A percentile compares a stretch with the other conserved stretches of the same genome.
Conservation (phyloP, 192 early-diverging fungal genomes). For the Entomortierella lignicola region DNA sequence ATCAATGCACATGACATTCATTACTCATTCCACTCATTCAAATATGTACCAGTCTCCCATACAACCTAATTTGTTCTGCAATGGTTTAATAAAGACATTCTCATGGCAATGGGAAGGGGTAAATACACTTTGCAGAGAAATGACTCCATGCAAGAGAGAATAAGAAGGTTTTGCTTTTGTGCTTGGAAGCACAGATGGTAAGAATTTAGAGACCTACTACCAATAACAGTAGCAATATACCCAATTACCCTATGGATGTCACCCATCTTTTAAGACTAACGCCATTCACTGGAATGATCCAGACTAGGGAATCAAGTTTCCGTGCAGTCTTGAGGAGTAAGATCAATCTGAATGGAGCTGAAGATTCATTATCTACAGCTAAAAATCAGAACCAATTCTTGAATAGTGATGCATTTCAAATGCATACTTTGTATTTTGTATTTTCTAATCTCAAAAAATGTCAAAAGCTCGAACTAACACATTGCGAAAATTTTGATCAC, state of each 20-base stretch:
- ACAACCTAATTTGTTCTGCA: conserved; percentile 36
- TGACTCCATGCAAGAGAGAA: conserved; percentile 16
- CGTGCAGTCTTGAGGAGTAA: conserved; percentile 24
- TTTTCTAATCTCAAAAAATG: neutral
- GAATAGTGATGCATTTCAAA: conserved; percentile 25
- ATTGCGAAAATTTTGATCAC: neutral
- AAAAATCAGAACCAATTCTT: conserved; percentile 14
- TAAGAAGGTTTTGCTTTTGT: conserved; percentile 25
- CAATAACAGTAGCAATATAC: too few relatives aligned
- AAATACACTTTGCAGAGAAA: conserved; percentile 29
- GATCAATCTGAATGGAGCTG: conserved; percentile 16
- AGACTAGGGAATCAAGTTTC: conserved; percentile 11
- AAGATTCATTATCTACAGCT: neutral
- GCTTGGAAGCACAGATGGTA: too few relatives aligned
- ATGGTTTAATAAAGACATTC: too few relatives aligned
- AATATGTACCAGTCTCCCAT: too few relatives aligned
- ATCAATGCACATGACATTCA: too few relatives aligned
- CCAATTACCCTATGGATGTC: conserved; percentile 17
- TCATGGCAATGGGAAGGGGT: too few relatives aligned
- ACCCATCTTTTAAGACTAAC: conserved; percentile 23
- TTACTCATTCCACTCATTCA: too few relatives aligned
- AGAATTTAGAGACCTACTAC: conserved; percentile 17
- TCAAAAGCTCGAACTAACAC: too few relatives aligned
- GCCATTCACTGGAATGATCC: conserved; percentile 31
- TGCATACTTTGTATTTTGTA: conserved; percentile 40